phyloP scores from a whole-genome alignment of 2,329 filamentous ascomycete species.

The Fusarium buxicola region DNA sequence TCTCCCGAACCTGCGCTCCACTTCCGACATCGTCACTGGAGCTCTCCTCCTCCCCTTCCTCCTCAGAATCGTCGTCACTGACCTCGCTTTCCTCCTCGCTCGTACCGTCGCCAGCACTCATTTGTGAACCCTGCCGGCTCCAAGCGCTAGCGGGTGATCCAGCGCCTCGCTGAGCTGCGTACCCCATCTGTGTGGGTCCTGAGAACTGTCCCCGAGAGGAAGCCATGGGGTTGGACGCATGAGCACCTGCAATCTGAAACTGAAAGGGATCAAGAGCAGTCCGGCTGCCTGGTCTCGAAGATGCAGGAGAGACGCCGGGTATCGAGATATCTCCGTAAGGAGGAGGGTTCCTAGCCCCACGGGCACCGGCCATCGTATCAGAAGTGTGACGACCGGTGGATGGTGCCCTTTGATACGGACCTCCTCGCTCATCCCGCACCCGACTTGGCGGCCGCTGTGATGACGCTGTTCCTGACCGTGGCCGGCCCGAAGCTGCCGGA shows the following conservation, averaged over 20 bases:
- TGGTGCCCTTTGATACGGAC: slow-evolving; percentile 50
- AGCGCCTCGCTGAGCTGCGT: slow-evolving; percentile 43
- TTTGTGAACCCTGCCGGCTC: slow-evolving; percentile 48
- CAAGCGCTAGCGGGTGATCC: slow-evolving; percentile 43
- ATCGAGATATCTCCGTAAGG: slow-evolving; percentile 50
- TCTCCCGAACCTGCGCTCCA: slow-evolving; percentile 50
- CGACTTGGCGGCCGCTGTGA: slow-evolving; percentile 53
- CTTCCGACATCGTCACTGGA: slow-evolving; percentile 53
- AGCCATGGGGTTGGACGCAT: slow-evolving; percentile 50
- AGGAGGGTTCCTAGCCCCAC: slow-evolving; percentile 49
- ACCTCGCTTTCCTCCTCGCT: slow-evolving; percentile 51
- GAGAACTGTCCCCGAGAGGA: slow-evolving; percentile 53
- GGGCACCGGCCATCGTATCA: slow-evolving; percentile 53
- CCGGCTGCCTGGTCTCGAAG: slow-evolving; percentile 42
- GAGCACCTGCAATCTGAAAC: slow-evolving; percentile 62
- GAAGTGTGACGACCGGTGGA: slow-evolving; percentile 57
- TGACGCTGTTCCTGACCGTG: slow-evolving; percentile 56
- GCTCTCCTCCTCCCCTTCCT: slow-evolving; percentile 49
- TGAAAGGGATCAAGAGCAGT: slow-evolving; percentile 61
- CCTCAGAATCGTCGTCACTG: slow-evolving; percentile 44
- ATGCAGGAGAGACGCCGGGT: slow-evolving; percentile 36
- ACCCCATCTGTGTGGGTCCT: slow-evolving; percentile 48
- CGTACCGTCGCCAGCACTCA: slow-evolving; percentile 49
- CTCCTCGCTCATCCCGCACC: slow-evolving; percentile 50
- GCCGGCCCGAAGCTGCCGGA: slow-evolving; percentile 55